Base-by-base conservation (phyloP, 192 early-diverging fungal species). In the Backusella tarrabulga region DNA sequence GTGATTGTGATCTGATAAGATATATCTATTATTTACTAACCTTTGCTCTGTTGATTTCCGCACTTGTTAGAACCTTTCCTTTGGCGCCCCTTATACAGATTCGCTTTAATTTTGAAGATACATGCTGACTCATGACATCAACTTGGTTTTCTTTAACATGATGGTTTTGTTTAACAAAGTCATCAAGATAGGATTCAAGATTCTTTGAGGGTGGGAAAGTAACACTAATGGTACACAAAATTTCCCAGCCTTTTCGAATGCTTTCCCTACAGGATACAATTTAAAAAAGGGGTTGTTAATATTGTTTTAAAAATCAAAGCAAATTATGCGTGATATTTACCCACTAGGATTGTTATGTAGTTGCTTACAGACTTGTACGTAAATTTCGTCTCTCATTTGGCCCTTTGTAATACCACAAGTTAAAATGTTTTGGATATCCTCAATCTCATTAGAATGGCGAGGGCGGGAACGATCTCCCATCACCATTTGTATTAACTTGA, bases 351-450 rank as follows among this genome's bases (percentile, higher is more conserved):
- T 95, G 21, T 91, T 83, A 7, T 89, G 91, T 40, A 95, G 77
- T 76, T 97, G 95, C 81, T 97, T 97, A 86, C 94, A 95, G 29
- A 97, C 80, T 87, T 98, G 97, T 50, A 96, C 95, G 76, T 95
- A 96, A 63, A 97, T 94, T 81, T 99, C 97, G 80, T 99, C 97
- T 38, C 96, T 88, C 80, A 99, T 82, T 36, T 89, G 86, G 35
- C 90, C 93, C 44, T 85, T 79, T n/a, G 85, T 80, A 26, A 97
- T 91, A 17, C 95, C 97, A 26, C 84, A 85, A 79, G 93, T 91
- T 50, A 96, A 84, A 36, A 99, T 81, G 78, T 87, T 87, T 73
- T 96, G 94, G 21, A 93, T 90, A 72, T 95, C 91, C 56, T 85
- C 79, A 79, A 87, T 79, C 42, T 86, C 82, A 36, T 66, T 82